Evolutionary conservation across 805 yeast species (phyloP).

Genomic region (Yarrowia deformans): DNA sequence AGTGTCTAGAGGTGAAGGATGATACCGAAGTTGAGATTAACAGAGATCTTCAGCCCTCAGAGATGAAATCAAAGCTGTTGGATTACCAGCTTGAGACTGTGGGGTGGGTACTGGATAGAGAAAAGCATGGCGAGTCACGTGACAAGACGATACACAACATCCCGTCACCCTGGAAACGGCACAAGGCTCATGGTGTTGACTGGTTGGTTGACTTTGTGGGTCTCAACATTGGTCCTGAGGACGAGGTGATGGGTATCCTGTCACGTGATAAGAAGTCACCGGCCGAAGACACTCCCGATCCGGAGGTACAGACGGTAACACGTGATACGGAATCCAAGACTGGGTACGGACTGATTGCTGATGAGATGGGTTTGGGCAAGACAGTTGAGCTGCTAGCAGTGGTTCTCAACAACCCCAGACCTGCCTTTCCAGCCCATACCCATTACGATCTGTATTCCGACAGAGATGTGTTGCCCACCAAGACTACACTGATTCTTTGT

Average conservation of each 20-base stretch:
- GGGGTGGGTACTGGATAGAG: slow-evolving; percentile 51
- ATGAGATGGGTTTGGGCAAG: slow-evolving; percentile 98
- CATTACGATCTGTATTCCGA: slow-evolving; percentile 53
- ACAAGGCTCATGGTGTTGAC: slow-evolving; percentile 40
- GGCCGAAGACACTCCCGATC: background rate
- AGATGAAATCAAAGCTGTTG: slow-evolving; percentile 43
- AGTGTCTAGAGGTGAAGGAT: slow-evolving; percentile 7
- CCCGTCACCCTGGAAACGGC: slow-evolving; percentile 11
- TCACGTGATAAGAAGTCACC: background rate
- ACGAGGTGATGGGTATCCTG: slow-evolving; percentile 2
- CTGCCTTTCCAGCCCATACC: slow-evolving; percentile 38
- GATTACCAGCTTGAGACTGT: slow-evolving; percentile 52
- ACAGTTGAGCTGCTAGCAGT: slow-evolving; percentile 84
- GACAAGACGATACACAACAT: slow-evolving; percentile 4
- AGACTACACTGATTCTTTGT: slow-evolving; percentile 81
- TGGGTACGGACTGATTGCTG: slow-evolving; percentile 76
- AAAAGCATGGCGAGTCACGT: slow-evolving; percentile 47
- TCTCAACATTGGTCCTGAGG: slow-evolving; percentile 6
- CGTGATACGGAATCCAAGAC: background rate
- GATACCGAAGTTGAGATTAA: background rate
- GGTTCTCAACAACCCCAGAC: slow-evolving; percentile 66
- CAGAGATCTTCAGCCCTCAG: slow-evolving; percentile 6
- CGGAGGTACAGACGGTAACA: background rate
- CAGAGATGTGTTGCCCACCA: slow-evolving; percentile 59
- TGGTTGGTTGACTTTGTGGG: slow-evolving; percentile 42